Conservation (phyloP, 2,329 filamentous ascomycete species). For the Thelonectria rubi region DNA sequence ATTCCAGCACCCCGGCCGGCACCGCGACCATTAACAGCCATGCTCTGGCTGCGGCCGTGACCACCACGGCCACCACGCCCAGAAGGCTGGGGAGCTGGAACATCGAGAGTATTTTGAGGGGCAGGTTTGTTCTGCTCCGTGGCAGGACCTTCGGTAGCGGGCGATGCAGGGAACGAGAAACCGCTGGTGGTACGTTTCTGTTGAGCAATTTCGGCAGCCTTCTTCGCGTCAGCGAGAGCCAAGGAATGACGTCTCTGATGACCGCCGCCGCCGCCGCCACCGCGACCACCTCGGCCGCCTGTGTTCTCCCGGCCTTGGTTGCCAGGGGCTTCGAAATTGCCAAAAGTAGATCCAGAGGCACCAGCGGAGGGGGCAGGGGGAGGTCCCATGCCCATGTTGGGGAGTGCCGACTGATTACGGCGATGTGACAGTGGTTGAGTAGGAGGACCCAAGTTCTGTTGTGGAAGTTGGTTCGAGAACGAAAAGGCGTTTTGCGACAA, state of each 20-base stretch:
- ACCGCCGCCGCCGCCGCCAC: slow-evolving; percentile 74
- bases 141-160: slow-evolving; percentile 63
- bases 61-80: slow-evolving; percentile 66
- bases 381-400: slow-evolving; percentile 88
- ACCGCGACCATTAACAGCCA: slow-evolving; percentile 79
- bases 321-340: slow-evolving; percentile 75
- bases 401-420: slow-evolving; percentile 96
- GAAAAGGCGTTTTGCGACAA: slow-evolving; percentile 87
- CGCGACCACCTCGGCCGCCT: slow-evolving; percentile 72
- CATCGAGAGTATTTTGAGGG: slow-evolving; percentile 45
- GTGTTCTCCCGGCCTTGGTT: slow-evolving; percentile 48
- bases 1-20: slow-evolving; percentile 69
- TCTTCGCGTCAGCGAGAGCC: slow-evolving; percentile 94
- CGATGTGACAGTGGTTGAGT: slow-evolving; percentile 87
- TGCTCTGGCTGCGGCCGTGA: slow-evolving; percentile 87
- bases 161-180: slow-evolving; percentile 88
- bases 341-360: slow-evolving; percentile 80
- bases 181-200: slow-evolving; percentile 94
- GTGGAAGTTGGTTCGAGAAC: slow-evolving; percentile 81
- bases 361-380: slow-evolving; percentile 93
- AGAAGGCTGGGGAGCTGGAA: slow-evolving; percentile 52
- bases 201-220: slow-evolving; percentile 94
- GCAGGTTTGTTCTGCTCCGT: slow-evolving; percentile 57
- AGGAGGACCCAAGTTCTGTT: slow-evolving; percentile 80
- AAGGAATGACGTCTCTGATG: slow-evolving; percentile 95